phyloP scores from a whole-genome alignment of 805 yeast genomes.

The Sugiyamaella marilandica region DNA sequence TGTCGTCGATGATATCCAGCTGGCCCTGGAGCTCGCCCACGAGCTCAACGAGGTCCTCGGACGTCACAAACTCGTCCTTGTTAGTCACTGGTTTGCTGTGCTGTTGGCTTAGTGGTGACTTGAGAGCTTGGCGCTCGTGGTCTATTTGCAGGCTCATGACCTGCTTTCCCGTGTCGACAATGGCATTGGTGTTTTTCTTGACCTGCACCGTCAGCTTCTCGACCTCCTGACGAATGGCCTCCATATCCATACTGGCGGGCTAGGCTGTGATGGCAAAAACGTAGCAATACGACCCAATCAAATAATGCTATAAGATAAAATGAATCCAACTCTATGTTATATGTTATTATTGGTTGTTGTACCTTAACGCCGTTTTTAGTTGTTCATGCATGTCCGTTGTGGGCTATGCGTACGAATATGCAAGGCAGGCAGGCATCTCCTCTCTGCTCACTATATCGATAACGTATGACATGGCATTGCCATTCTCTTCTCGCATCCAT shows the following conservation, averaged over 20 bases:
- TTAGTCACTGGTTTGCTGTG: background rate
- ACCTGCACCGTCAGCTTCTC: conserved; percentile 38
- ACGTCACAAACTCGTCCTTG: conserved; percentile 60
- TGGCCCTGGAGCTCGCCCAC: conserved; percentile 91
- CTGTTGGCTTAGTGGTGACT: background rate
- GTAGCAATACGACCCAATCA: no score
- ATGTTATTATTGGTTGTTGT: no score
- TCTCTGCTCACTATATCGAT: no score
- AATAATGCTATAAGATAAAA: no score
- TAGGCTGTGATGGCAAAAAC: no score
- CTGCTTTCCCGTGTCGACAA: conserved; percentile 77
- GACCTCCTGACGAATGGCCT: conserved; percentile 6
- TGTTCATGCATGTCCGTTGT: no score
- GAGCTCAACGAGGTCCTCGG: conserved; percentile 79
- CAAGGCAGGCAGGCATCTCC: no score
- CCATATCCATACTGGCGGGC: background rate
- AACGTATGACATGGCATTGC: no score
- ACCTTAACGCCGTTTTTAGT: no score
- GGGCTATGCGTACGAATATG: no score
- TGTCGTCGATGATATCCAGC: conserved; percentile 66
- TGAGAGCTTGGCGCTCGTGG: conserved; percentile 33
- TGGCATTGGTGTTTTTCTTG: conserved; percentile 57
- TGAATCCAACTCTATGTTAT: no score
- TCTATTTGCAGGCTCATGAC: conserved; percentile 63
- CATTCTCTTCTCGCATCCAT: no score